phyloP scores from a whole-genome alignment of 352 stramenopile species.

The Phytophthora citricola region DNA sequence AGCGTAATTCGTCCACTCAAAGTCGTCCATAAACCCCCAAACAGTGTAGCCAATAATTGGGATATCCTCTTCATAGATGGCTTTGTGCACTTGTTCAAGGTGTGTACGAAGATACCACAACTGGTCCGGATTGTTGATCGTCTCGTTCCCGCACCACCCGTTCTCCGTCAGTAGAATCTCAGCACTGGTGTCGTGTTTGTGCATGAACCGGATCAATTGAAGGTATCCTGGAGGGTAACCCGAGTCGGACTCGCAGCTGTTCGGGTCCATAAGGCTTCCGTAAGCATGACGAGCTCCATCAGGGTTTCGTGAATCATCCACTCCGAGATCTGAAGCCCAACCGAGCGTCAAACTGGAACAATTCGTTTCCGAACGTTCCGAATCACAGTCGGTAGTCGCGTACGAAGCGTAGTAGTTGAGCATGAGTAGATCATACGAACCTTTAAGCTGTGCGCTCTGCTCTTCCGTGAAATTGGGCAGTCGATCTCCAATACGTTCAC shows the following conservation, averaged over 20 bases:
- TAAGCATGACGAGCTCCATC: constrained; percentile 38
- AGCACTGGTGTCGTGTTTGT: constrained; percentile 47
- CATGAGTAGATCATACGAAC: constrained; percentile 93
- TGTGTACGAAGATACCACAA: constrained; percentile 64
- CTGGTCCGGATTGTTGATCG: constrained; percentile 63
- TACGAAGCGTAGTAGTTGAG: constrained; percentile 93
- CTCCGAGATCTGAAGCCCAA: constrained; percentile 50
- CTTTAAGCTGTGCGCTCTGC: constrained; percentile 69
- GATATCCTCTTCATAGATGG: constrained; percentile 55
- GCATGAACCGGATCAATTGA: constrained; percentile 56
- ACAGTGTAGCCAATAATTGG: constrained; percentile 91
- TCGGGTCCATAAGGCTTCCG: constrained; percentile 42
- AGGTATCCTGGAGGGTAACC: constrained; percentile 64
- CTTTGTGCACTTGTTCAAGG: constrained; percentile 62
- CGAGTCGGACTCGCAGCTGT: constrained; percentile 30
- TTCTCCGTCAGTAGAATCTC: constrained; percentile 70
- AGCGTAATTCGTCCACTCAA: constrained; percentile 44
- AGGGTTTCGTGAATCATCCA: constrained; percentile 42
- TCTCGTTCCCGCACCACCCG: constrained; percentile 68
- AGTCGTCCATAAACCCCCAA: constrained; percentile 72
- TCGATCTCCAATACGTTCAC: constrained; percentile 71
- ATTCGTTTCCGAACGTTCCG: constrained; percentile 38
- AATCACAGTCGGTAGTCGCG: constrained; percentile 55
- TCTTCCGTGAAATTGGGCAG: constrained; percentile 89
- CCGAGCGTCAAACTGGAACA: constrained; percentile 46